Evolutionary conservation across 768 basidiomycete genomes (phyloP), one percentile per base, ranked within the genome.

Genomic region (Amanita pseudoporphyria): DNA sequence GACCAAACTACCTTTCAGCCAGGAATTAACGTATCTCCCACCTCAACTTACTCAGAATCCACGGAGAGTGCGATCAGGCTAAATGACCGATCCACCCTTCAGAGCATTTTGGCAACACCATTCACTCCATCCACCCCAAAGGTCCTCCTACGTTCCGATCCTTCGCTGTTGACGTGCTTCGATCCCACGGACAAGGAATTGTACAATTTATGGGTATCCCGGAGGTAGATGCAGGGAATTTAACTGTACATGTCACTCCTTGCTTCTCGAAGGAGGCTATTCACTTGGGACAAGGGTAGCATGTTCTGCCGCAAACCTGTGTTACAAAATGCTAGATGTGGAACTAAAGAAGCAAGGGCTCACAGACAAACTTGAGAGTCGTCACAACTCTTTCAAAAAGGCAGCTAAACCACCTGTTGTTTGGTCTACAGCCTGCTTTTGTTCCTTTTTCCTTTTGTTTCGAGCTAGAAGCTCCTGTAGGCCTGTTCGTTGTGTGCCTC

Each of bases 141-240:
- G 64, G 60, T 73, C 30, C 55, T 67, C 18, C 73, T 87, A 57
- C 80, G 82, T 36, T 67, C 78, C 19, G 86, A 89, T 61, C 76
- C 82, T 4, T 66, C 82, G 6, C 67, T 87, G 36, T 60, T 79
- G 49, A 85, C 84, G 30, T 84, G 78, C 54, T 91, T 91, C 57
- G 86, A 90, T 62, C 74, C 78, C 12, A 69, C 74, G 19, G 88
- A 91, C 65, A 80, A 73, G 65, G 82, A 87, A 56, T 69, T 91
- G 18, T 88, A 89, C 57, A 77, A 81, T 39, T 70, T 89, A 9
- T 90, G 88, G 87, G 82, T 71, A 24, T 81, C 84, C 3, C 73
- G 66, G 53, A 57, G 61, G 52, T 71, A 56, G n/a, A n/a, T 35
- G 5, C 18, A 3, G 10, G 2, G 7, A 28, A 28, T n/a, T n/a